These are phyloP conservation scores for Kwoniella heveanensis DNA, from an alignment of 768 basidiomycete genomes.

Conservation along the genomic window DNA sequence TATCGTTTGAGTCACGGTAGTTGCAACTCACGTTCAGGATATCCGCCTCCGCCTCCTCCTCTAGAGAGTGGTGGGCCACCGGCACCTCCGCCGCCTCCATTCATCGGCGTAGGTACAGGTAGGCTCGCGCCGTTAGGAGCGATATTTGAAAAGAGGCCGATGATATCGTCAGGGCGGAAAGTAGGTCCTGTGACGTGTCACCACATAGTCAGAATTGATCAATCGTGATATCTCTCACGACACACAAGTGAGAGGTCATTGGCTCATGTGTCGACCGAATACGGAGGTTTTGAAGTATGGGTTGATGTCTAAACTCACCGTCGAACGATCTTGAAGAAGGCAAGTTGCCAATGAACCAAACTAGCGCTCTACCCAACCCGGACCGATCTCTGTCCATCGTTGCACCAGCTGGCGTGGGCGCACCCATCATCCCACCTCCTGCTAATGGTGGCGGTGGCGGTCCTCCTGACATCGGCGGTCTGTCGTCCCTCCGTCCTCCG, in stretches of 20 bases:
- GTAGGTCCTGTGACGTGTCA: constrained; percentile 67
- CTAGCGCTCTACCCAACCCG: constrained; percentile 61
- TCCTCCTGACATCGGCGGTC: constrained; percentile 43
- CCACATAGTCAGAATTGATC: not conserved
- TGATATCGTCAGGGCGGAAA: constrained; percentile 85
- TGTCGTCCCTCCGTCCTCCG: constrained; percentile 28
- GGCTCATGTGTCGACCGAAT: no score
- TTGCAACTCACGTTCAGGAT: constrained; percentile 32
- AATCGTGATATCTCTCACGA: not conserved
- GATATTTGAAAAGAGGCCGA: constrained; percentile 73
- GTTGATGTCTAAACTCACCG: constrained; percentile 62
- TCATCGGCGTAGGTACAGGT: constrained; percentile 4
- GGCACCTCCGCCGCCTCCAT: constrained; percentile 9
- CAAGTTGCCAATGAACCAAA: constrained; percentile 81
- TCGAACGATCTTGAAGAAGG: constrained; percentile 76
- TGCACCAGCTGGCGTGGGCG: constrained; percentile 2
- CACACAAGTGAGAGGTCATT: constrained; percentile 25
- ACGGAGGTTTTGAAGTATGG: not conserved
- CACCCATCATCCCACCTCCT: not conserved
- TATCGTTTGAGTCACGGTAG: not conserved
- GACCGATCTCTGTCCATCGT: constrained; percentile 38
- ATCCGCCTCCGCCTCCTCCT: constrained; percentile 12
- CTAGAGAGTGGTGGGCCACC: constrained; percentile 11
- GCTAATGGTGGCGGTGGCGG: no score
- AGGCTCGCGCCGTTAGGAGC: constrained; percentile 24